A percentile compares a stretch with the other conserved stretches of the same genome.
These are phyloP conservation scores for Penicillium fuscoglaucum DNA, from an alignment of 2,329 filamentous ascomycete genomes.

Conservation along the genomic window DNA sequence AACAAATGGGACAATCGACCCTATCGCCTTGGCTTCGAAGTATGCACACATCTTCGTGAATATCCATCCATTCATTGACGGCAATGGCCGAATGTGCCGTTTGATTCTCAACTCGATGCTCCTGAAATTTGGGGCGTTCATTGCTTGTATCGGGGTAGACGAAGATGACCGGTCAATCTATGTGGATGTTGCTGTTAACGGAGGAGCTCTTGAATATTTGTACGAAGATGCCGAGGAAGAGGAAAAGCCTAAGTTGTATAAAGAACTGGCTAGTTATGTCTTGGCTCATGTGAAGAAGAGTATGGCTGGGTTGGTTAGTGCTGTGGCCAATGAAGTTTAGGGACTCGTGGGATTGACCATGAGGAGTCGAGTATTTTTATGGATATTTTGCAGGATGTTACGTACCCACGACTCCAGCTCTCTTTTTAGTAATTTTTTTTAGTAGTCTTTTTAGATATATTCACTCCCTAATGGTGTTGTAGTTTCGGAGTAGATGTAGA, in stretches of 20 bases:
- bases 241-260: not conserved
- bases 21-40: constrained; percentile 6
- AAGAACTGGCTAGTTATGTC: not conserved
- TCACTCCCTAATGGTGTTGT: too few species aligned
- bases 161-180: not conserved
- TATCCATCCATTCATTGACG: constrained; percentile 9
- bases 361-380: not conserved
- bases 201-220: not conserved
- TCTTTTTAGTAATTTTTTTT: too few species aligned
- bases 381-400: too few species aligned
- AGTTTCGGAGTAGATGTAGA: too few species aligned
- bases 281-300: not conserved
- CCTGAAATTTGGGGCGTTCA: not conserved
- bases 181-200: not conserved
- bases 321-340: not conserved
- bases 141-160: not conserved
- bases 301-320: not conserved
- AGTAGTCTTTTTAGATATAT: too few species aligned
- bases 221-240: not conserved
- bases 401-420: too few species aligned
- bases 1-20: not conserved
- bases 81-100: not conserved
- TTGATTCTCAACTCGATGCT: not conserved
- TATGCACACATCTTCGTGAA: constrained; percentile 9
- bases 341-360: not conserved